Evolutionary conservation across 2,329 filamentous ascomycete species (phyloP), one percentile per base, ranked within the genome.

Genomic region (Alternaria brassicae): DNA sequence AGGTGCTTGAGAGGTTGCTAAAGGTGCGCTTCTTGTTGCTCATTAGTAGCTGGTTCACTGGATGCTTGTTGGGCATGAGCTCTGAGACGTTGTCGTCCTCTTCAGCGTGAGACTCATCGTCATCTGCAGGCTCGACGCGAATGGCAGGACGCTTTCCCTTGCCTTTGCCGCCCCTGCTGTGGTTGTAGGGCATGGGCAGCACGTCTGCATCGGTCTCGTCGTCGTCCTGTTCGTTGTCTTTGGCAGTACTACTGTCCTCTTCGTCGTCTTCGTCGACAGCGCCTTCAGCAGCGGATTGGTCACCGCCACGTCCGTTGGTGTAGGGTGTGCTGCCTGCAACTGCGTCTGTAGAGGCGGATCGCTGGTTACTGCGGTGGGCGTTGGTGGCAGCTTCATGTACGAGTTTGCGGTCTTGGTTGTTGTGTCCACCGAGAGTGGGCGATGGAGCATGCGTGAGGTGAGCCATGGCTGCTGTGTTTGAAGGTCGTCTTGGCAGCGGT

Each of bases 1-100:
- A 77, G 15, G 69, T 77, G 65, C 73, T 77, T 47, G 76, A 78
- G 10, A 78, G 66, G 49, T 75, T 77, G 69, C 77, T 79, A 60
- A 72, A 75, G 27, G 75, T 77, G 44, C 77, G 77, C 58, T 79
- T 78, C 63, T 78, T 78, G 63, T 71, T 72, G 44, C 63, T 65
- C 60, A 65, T 70, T 21, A 72, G 65, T 41, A 72, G 54, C 19
- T 72, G 69, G 40, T 68, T 72, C 53, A 72, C 65, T 15, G 68
- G 67, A 27, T 71, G 65, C 53, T 75, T 76, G 64, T 65, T 70
- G 53, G 65, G 61, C 13, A 66, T 62, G 52, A 69, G 74, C 30
- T 41, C 12, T 15, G 45, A 44, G 68, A 73, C 75, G 65, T 67
- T 59, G 41, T 75, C 72, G n/a, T 74, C 66, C 17, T 76, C 68